phyloP scores from a whole-genome alignment of 192 early-diverging fungal species.

The Backusella luteola region DNA sequence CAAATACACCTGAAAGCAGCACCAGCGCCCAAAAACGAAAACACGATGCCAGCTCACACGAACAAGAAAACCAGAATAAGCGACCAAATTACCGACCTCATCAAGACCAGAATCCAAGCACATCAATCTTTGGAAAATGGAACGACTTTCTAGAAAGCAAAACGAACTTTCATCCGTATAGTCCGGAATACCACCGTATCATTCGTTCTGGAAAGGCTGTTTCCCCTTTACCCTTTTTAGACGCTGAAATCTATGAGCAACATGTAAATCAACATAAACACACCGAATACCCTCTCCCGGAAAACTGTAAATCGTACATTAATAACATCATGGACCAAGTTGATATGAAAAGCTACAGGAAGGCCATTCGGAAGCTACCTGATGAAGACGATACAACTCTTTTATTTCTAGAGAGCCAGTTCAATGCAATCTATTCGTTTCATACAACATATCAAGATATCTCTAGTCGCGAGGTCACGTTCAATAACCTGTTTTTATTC shows the following conservation, averaged over 20 bases:
- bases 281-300: neutral
- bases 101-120: neutral
- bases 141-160: neutral
- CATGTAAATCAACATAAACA: neutral
- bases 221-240: neutral
- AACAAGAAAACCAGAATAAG: too few relatives aligned
- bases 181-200: neutral
- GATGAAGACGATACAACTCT: neutral
- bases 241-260: neutral
- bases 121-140: slow-evolving; percentile 4
- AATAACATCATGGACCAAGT: neutral
- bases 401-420: neutral
- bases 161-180: neutral
- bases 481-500: neutral
- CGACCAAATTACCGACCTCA: too few relatives aligned
- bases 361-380: neutral
- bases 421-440: neutral
- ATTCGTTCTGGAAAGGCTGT: neutral
- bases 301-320: neutral
- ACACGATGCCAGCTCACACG: too few relatives aligned
- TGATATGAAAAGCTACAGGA: neutral
- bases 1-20: too few relatives aligned
- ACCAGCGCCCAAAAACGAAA: too few relatives aligned
- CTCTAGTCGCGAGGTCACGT: neutral
- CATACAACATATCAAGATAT: neutral